These are phyloP conservation scores for Diophrys appendiculata DNA, from an alignment of 73 alveolate species.

Conservation along the genomic window DNA sequence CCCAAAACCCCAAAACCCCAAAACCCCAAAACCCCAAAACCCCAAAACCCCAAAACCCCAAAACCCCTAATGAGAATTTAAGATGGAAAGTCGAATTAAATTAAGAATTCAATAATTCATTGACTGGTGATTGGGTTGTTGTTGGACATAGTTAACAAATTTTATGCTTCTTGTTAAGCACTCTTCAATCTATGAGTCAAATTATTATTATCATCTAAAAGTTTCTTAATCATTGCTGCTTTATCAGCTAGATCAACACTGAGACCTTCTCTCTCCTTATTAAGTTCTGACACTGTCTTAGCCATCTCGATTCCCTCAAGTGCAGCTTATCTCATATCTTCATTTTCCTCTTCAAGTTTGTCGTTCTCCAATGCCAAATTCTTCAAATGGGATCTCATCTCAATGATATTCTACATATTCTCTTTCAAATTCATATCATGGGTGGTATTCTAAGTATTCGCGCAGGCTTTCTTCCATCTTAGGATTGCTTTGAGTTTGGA, in stretches of 20 bases:
- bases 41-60: no score
- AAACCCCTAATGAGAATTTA: no score
- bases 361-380: conserved; percentile 15
- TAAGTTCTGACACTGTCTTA: conserved; percentile 22
- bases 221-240: conserved; percentile 38
- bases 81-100: no score
- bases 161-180: no score
- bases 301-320: conserved; percentile 58
- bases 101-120: no score
- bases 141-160: no score
- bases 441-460: neutral
- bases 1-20: no score
- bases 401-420: conserved; percentile 16
- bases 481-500: conserved; percentile 5
- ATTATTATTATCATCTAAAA: conserved; percentile 46
- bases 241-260: conserved; percentile 56
- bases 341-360: conserved; percentile 36
- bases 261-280: conserved; percentile 37
- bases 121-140: no score
- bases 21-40: no score
- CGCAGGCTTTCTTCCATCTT: conserved; percentile 21
- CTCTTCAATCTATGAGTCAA: no score
- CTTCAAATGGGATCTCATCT: conserved; percentile 13
- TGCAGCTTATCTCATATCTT: conserved; percentile 40
- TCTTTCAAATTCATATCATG: conserved; percentile 1